Evolutionary conservation across 768 basidiomycete species (phyloP).

Genomic region (Macrolepiota fuliginosa): DNA sequence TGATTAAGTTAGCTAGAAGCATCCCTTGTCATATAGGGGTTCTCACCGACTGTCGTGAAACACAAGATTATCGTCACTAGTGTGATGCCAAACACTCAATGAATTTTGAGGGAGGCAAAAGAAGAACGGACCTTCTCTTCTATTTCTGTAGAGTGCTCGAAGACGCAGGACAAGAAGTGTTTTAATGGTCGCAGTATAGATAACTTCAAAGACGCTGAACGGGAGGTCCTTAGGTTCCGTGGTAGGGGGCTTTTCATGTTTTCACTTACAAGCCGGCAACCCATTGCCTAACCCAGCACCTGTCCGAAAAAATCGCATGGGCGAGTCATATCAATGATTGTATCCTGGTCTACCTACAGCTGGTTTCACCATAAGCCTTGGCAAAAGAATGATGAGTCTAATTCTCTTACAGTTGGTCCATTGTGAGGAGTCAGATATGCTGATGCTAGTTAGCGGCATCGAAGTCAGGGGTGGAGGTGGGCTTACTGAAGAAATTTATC

Average conservation of each 20-base stretch:
- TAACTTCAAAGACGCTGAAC: not conserved
- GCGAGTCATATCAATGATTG: not conserved
- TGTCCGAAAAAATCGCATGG: not conserved
- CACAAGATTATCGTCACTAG: not conserved
- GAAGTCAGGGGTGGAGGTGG: too few relatives aligned
- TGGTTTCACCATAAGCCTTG: not conserved
- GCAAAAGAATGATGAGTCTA: not conserved
- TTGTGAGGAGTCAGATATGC: not conserved
- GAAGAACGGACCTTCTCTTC: not conserved
- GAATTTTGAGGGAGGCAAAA: not conserved
- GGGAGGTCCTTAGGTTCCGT: not conserved
- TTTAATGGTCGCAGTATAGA: constrained; percentile 6
- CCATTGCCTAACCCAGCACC: constrained; percentile 6
- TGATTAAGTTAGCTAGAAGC: not conserved
- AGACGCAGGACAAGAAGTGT: constrained; percentile 5
- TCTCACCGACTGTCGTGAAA: not conserved
- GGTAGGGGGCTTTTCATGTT: not conserved
- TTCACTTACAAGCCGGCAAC: constrained; percentile 2
- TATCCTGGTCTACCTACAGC: not conserved
- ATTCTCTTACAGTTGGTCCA: not conserved
- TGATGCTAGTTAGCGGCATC: not conserved
- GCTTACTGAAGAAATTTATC: constrained; percentile 1
- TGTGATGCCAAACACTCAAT: not conserved
- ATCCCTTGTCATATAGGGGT: not conserved
- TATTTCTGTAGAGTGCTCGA: constrained; percentile 1